Evolutionary conservation across 2,329 filamentous ascomycete genomes (phyloP), one percentile per base, ranked within the genome.

Genomic region (Salinomyces thailandicus): DNA sequence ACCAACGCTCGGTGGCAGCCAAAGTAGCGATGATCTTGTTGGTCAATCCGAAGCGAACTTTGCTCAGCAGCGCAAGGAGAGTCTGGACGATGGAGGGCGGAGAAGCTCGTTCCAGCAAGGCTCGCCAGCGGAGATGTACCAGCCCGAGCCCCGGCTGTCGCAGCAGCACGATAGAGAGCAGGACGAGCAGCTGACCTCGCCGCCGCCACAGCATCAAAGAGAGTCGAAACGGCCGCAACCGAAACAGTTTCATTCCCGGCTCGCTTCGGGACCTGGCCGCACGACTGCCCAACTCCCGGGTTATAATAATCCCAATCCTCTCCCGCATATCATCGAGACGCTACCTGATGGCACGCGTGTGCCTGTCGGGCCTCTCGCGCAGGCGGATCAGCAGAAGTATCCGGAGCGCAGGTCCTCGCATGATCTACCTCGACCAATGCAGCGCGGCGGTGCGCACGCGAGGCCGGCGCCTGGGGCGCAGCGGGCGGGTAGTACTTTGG

Each of bases 251-350:
- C 69, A 75, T 38, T 75, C 73, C 4, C 63, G 69, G 13, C 68
- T 72, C 44, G 69, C 67, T 35, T 69, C 68, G 8, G 45, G 51
- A 14, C 74, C 73, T 45, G 73, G 71, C 5, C 64, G 70, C 18
- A 73, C 72, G 5, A 73, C 67, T n/a, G 60, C 68, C 32, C 62
- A 67, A 19, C 55, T 68, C 36, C 66, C 72, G 20, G 62, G 68
- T 9, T 66, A 69, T 35, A 54, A 52, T 39, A 58, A 58, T 31
- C 48, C 43, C 1, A 59, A 59, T 38, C 47, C 61, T 30, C 64
- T 78, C 13, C 75, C 76, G 12, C 67, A 75, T 31, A 77, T 80
- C 27, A 63, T 79, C 39, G 82, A 87, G 55, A 80, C 80, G 9
- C 43, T 57, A 7, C 51, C 54, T 2, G 54, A 58, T 47, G 54